These are phyloP conservation scores for Hypsizygus ulmarius DNA, from an alignment of 1,284 basidiomycete genomes.

Conservation along the genomic window DNA sequence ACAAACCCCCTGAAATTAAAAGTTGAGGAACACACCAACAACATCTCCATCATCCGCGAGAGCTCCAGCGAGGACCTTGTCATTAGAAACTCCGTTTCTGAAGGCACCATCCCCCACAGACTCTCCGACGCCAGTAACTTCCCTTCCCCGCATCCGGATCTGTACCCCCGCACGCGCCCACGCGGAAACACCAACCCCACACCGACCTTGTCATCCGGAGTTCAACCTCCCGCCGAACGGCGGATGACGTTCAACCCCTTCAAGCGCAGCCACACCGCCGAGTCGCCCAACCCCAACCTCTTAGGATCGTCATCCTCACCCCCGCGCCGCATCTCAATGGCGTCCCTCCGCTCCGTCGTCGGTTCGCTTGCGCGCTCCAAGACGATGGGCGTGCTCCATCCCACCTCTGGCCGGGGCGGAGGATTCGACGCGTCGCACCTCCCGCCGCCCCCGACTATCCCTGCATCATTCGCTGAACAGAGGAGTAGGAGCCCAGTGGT, in stretches of 20 bases:
- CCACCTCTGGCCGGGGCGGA: constrained; percentile 10
- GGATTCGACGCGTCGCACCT: constrained; percentile 31
- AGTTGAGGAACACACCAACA: constrained; percentile 13
- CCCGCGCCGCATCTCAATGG: constrained; percentile 23
- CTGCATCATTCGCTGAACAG: constrained; percentile 18
- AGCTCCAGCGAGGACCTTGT: constrained; percentile 27
- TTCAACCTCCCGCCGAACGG: constrained; percentile 12
- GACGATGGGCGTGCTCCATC: constrained; percentile 1
- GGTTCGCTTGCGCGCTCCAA: constrained; percentile 30
- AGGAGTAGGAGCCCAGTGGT: not conserved
- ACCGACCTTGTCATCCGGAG: constrained; percentile 12
- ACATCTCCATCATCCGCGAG: constrained; percentile 30
- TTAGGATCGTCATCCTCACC: not conserved
- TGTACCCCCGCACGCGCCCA: constrained; percentile 1
- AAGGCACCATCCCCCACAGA: constrained; percentile 11
- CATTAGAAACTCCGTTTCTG: constrained; percentile 2
- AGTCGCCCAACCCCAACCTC: constrained; percentile 1
- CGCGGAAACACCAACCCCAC: not conserved
- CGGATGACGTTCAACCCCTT: constrained; percentile 31
- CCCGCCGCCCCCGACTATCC: constrained; percentile 33
- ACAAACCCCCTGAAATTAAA: constrained; percentile 20
- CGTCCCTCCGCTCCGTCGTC: constrained; percentile 37
- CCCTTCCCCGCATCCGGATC: constrained; percentile 12
- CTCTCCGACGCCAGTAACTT: not conserved
- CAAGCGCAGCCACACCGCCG: constrained; percentile 24